These are phyloP conservation scores for Cyamopsis tetragonoloba DNA, from an alignment of 306 rosid species.

Conservation along the genomic window DNA sequence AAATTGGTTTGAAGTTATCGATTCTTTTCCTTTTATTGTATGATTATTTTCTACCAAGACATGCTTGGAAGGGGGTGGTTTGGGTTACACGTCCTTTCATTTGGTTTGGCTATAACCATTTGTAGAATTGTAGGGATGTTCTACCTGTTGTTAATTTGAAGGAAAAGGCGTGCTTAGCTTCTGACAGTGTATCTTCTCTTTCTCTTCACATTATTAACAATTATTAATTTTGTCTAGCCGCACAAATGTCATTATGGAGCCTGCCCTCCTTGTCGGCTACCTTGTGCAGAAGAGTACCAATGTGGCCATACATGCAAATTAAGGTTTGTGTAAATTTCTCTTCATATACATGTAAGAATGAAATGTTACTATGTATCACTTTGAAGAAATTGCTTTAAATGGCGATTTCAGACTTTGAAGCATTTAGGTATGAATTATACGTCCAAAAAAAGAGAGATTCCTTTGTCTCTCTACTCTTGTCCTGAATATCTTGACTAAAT, in stretches of 20 bases:
- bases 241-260: slow-evolving; percentile 98
- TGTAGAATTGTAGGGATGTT: too few relatives aligned
- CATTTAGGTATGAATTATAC: not conserved
- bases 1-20: not conserved
- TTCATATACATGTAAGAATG: slow-evolving; percentile 4
- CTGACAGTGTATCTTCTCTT: not conserved
- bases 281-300: slow-evolving; percentile 73
- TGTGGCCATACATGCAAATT: slow-evolving; percentile 86
- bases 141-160: slow-evolving; percentile 9
- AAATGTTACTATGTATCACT: not conserved
- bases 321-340: slow-evolving; percentile 52
- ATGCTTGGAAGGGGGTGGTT: not conserved
- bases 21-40: not conserved
- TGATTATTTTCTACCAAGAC: not conserved
- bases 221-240: slow-evolving; percentile 50
- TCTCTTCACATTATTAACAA: slow-evolving; percentile 17
- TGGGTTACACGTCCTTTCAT: too few relatives aligned
- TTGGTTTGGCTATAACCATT: too few relatives aligned
- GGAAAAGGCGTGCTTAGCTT: not conserved
- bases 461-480: slow-evolving; percentile 2
- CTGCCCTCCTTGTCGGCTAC: slow-evolving; percentile 73
- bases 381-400: slow-evolving; percentile 3
- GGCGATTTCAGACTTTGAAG: not conserved
- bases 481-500: not conserved
- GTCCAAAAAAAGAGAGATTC: not conserved